These are phyloP conservation scores for Ceratobasidium sp. DNA, from an alignment of 1,284 basidiomycete genomes.

Conservation along the genomic window DNA sequence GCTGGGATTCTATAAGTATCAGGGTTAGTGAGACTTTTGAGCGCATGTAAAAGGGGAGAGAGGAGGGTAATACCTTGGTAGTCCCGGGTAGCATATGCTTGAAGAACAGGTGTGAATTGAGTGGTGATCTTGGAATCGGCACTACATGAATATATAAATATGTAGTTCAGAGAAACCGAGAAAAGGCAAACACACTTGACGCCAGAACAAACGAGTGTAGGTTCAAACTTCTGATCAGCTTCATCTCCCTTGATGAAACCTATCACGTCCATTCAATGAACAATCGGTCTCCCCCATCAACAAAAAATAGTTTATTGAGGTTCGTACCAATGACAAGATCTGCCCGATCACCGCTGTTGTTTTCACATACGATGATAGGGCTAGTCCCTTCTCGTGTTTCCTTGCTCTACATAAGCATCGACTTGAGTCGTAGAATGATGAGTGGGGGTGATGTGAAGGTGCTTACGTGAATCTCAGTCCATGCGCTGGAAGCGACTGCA, in stretches of 20 bases:
- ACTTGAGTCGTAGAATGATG: too few relatives aligned
- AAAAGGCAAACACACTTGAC: background rate
- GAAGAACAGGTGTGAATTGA: slow-evolving; percentile 35
- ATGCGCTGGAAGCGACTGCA: too few relatives aligned
- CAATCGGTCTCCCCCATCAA: too few relatives aligned
- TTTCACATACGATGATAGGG: too few relatives aligned
- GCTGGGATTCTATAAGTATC: background rate
- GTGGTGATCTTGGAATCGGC: slow-evolving; percentile 33
- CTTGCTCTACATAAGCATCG: too few relatives aligned
- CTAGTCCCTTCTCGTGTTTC: too few relatives aligned
- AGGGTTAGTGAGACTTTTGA: background rate
- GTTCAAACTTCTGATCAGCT: slow-evolving; percentile 22
- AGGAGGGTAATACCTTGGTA: slow-evolving; percentile 3
- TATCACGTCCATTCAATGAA: background rate
- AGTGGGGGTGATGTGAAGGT: too few relatives aligned
- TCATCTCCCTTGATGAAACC: slow-evolving; percentile 27
- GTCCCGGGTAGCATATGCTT: slow-evolving; percentile 31
- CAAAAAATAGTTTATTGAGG: too few relatives aligned
- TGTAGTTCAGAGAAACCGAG: background rate
- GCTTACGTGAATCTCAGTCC: too few relatives aligned
- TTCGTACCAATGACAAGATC: too few relatives aligned
- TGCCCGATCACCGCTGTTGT: too few relatives aligned
- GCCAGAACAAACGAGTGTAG: slow-evolving; percentile 24
- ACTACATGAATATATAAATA: background rate
- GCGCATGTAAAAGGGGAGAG: too few relatives aligned